Percentiles rank a stretch among this genome's conserved stretches.
Conservation (phyloP, 1,139 yeast species). For the Torulaspora pretoriensis region DNA sequence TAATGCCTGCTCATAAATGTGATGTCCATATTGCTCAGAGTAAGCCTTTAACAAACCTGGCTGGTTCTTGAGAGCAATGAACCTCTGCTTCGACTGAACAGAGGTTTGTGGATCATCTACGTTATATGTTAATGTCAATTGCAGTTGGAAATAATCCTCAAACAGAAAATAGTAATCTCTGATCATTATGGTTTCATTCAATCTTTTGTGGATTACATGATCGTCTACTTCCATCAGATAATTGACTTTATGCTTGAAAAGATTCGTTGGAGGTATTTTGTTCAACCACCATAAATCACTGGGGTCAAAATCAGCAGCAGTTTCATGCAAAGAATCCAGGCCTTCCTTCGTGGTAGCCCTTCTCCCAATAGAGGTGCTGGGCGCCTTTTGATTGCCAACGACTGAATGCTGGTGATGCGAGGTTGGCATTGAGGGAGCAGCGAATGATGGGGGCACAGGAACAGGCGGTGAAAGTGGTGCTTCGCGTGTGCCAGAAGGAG, state of each 20-base stretch:
- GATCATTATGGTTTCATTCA: conserved; percentile 46
- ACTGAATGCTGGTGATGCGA: background rate
- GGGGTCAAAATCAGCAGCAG: conserved; percentile 36
- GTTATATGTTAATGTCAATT: conserved; percentile 50
- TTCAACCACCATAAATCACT: conserved; percentile 37
- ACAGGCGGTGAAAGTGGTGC: conserved; percentile 6
- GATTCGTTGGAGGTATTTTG: conserved; percentile 55
- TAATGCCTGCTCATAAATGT: conserved; percentile 44
- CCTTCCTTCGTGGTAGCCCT: conserved; percentile 18
- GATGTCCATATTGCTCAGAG: conserved; percentile 45
- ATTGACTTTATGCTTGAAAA: conserved; percentile 40
- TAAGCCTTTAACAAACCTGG: conserved; percentile 44
- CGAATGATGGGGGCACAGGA: conserved; percentile 1
- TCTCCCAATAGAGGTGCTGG: conserved; percentile 1
- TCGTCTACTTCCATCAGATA: conserved; percentile 63
- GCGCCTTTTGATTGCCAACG: background rate
- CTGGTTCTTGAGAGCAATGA: conserved; percentile 16
- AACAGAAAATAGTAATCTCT: conserved; percentile 72
- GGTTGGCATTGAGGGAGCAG: background rate
- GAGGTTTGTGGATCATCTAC: conserved; percentile 52
- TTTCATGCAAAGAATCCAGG: conserved; percentile 11
- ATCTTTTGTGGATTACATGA: conserved; percentile 52
- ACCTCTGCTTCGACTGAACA: conserved; percentile 38
- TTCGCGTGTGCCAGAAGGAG: background rate
- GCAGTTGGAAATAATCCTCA: conserved; percentile 68